A percentile compares a stretch with the other conserved stretches of the same genome.
phyloP scores from a whole-genome alignment of 306 rosid genomes.

The Glycine soja region DNA sequence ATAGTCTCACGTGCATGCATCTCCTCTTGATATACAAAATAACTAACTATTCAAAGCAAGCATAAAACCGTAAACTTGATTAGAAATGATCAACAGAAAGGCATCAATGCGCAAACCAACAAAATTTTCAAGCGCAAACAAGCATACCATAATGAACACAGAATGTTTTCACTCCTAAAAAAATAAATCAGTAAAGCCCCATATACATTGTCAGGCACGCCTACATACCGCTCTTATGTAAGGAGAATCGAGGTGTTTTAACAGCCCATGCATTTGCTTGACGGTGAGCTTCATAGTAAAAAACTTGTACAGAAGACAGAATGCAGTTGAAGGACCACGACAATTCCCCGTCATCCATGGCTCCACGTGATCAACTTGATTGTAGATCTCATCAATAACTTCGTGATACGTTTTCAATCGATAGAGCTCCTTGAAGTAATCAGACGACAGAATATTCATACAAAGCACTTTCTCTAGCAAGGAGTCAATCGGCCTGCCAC shows the following conservation, averaged over 20 bases:
- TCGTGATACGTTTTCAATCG: constrained; percentile 89
- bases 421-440: constrained; percentile 95
- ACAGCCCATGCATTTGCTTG: constrained; percentile 92
- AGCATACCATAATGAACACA: background rate
- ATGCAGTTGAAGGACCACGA: constrained; percentile 93
- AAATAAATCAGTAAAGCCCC: constrained; percentile 9
- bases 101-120: constrained; percentile 4
- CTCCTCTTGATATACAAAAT: constrained; percentile 6
- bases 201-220: constrained; percentile 18
- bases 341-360: constrained; percentile 99
- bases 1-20: background rate
- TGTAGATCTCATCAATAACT: constrained; percentile 92
- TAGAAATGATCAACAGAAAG: constrained; percentile 14
- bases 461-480: constrained; percentile 96
- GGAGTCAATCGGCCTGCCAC: constrained; percentile 88
- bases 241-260: constrained; percentile 91
- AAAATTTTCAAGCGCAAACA: constrained; percentile 15
- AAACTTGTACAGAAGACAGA: constrained; percentile 92
- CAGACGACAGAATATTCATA: constrained; percentile 93
- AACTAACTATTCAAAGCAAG: background rate
- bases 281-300: constrained; percentile 97
- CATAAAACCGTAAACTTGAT: constrained; percentile 18
- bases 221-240: constrained; percentile 91
- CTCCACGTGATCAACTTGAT: constrained; percentile 97
- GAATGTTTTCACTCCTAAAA: constrained; percentile 7